phyloP scores from a whole-genome alignment of 495 filamentous ascomycete species.

The Lasiosphaeria ovina region DNA sequence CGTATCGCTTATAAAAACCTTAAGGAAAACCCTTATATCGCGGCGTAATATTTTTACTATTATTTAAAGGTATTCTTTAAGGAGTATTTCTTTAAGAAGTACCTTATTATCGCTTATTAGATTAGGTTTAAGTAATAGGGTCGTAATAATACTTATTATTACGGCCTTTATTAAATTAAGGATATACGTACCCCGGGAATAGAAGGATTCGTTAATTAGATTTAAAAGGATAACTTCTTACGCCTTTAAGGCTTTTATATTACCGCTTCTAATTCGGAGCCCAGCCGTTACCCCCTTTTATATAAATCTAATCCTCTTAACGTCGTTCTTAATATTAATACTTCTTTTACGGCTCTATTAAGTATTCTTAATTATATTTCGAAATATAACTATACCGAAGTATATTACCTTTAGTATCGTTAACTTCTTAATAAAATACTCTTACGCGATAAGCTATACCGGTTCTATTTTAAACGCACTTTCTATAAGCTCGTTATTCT shows the following conservation, averaged over 20 bases:
- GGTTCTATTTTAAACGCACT: neutral
- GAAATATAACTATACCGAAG: neutral
- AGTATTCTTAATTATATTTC: neutral
- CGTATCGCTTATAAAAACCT: neutral
- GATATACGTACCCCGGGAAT: neutral
- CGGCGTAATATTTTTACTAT: neutral
- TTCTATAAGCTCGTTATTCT: too few relatives aligned
- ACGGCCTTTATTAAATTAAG: neutral
- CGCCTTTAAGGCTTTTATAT: neutral
- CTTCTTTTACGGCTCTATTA: neutral
- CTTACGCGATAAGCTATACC: neutral
- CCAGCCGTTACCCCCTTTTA: neutral
- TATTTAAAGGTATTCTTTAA: neutral
- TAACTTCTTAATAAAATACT: neutral
- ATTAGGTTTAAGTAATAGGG: neutral
- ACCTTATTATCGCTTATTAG: neutral
- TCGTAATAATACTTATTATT: neutral
- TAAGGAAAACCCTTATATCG: neutral
- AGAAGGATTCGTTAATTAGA: neutral
- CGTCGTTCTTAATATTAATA: neutral
- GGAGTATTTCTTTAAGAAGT: neutral
- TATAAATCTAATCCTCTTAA: neutral
- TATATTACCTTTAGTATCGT: neutral
- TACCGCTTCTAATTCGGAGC: neutral
- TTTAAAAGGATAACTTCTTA: neutral